These are phyloP conservation scores for Ophiostoma ips DNA, from an alignment of 2,329 filamentous ascomycete genomes.

Conservation along the genomic window DNA sequence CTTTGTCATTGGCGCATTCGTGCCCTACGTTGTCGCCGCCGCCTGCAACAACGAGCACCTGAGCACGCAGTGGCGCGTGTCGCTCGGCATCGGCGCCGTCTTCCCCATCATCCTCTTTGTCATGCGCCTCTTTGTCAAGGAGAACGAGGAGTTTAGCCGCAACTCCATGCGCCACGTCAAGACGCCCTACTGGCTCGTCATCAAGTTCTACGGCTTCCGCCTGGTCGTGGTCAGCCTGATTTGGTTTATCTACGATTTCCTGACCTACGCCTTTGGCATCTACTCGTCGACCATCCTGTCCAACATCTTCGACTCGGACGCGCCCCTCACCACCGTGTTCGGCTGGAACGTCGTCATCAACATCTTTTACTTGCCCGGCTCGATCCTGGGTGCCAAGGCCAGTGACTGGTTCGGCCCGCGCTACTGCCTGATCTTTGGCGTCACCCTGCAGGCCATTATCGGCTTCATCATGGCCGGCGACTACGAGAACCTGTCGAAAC, in stretches of 20 bases:
- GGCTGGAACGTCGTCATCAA: slow-evolving; percentile 86
- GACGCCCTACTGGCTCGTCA: slow-evolving; percentile 40
- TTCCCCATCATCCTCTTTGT: slow-evolving; percentile 60
- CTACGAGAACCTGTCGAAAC: slow-evolving; percentile 55
- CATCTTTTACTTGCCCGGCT: slow-evolving; percentile 77
- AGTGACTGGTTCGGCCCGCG: slow-evolving; percentile 70
- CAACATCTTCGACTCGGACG: slow-evolving; percentile 42
- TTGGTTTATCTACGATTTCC: slow-evolving; percentile 84
- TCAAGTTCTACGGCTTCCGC: slow-evolving; percentile 59
- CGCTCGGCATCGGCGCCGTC: slow-evolving; percentile 64
- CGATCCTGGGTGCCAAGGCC: slow-evolving; percentile 60
- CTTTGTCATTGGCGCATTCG: slow-evolving; percentile 67
- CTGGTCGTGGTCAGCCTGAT: slow-evolving; percentile 57
- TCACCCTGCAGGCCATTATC: slow-evolving; percentile 58
- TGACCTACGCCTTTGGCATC: slow-evolving; percentile 70
- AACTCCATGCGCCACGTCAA: slow-evolving; percentile 51
- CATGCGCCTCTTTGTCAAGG: slow-evolving; percentile 57
- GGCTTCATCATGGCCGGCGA: slow-evolving; percentile 82
- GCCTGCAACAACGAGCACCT: slow-evolving; percentile 47
- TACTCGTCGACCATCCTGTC: slow-evolving; percentile 65
- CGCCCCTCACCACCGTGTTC: slow-evolving; percentile 59
- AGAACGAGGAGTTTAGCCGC: slow-evolving; percentile 63
- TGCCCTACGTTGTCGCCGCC: slow-evolving; percentile 49
- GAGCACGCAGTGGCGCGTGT: slow-evolving; percentile 67
- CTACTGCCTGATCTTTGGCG: slow-evolving; percentile 56